A percentile compares a stretch with the other conserved stretches of the same genome.
These are phyloP conservation scores for Mixia osmundae DNA, from an alignment of 1,284 basidiomycete genomes.

Conservation along the genomic window DNA sequence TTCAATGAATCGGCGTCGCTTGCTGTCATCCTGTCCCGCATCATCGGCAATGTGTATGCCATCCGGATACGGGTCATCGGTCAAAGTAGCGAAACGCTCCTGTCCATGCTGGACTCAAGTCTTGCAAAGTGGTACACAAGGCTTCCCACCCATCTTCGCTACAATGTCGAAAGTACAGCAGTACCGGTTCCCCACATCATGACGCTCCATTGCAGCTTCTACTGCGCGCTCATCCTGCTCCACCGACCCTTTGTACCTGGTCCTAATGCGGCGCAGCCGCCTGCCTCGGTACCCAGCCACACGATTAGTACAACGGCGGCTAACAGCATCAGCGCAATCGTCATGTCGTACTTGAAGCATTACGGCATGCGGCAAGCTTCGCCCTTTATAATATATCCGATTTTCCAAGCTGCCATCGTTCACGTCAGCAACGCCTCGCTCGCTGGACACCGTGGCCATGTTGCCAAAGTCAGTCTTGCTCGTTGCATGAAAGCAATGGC, in stretches of 20 bases:
- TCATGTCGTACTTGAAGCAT: conserved; percentile 23
- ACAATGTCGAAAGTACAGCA: conserved; percentile 11
- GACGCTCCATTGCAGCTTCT: conserved; percentile 62
- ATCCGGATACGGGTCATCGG: conserved; percentile 31
- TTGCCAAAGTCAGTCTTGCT: conserved; percentile 30
- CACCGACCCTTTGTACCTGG: conserved; percentile 36
- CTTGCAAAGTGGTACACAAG: conserved; percentile 56
- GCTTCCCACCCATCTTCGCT: conserved; percentile 40
- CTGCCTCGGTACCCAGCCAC: conserved; percentile 38
- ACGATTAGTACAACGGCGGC: conserved; percentile 47
- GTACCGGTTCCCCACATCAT: conserved; percentile 26
- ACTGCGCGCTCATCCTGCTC: conserved; percentile 50
- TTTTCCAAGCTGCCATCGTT: conserved; percentile 58
- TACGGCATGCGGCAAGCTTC: conserved; percentile 40
- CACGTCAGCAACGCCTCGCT: conserved; percentile 19
- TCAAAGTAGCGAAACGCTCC: conserved; percentile 31
- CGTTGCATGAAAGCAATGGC: conserved; percentile 44
- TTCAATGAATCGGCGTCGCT: conserved; percentile 50
- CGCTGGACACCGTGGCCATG: conserved; percentile 12
- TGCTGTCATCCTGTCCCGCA: conserved; percentile 23
- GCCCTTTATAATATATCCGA: conserved; percentile 46
- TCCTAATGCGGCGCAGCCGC: conserved; percentile 24
- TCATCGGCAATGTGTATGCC: conserved; percentile 49
- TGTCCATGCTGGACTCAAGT: conserved; percentile 35
- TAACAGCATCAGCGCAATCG: conserved; percentile 50